Evolutionary conservation across 768 basidiomycete species (phyloP), one percentile per base, ranked within the genome.

Genomic region (Lactifluus subvellereus): DNA sequence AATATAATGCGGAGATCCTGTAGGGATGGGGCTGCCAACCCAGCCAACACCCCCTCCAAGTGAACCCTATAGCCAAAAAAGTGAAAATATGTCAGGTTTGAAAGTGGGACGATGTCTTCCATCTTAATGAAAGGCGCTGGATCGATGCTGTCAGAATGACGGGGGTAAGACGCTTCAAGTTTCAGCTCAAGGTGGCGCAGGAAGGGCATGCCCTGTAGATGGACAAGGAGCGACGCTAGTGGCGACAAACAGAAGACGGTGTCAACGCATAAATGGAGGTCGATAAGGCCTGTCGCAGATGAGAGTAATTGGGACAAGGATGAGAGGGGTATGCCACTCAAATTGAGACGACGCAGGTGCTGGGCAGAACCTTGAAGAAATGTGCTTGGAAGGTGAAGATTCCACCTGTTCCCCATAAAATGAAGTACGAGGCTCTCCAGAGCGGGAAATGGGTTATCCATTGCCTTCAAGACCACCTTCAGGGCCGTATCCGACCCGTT

Each of bases 1-100:
- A 27, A 1, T 2, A 4, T 1, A 14, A 52, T 3, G 11, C 35
- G 0, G 30, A 57, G 6, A 37, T 49, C 40, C 22, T 52, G 54
- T 3, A 62, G 33, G 27, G 48, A 62, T 14, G 61, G 55, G 16
- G 42, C 61, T 16, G 33, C 4, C 16, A 62, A 37, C 16, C 49
- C 33, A 11, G 35, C 40, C 35, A 57, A 1, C 1, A 62, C 33
- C 11, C 6, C n/a, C 6, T 62, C 18, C 33, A 62, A 52, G 14
- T 27, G 30, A 38, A 2, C 1, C 0, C 18, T 6, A 38, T 9
- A 4, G 9, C 61, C 56, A 3, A 0, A 0, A 20, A 35, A 57
- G 33, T 45, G 22, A 35, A 62, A 37, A 18, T 0, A 9, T 3
- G 50, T 52, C n/a, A 62, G 38, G 1, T 47, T 22, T 6, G 50